Evolutionary conservation across 2,329 filamentous ascomycete species (phyloP), one percentile per base, ranked within the genome.

Genomic region (Simplicillium aogashimaense): DNA sequence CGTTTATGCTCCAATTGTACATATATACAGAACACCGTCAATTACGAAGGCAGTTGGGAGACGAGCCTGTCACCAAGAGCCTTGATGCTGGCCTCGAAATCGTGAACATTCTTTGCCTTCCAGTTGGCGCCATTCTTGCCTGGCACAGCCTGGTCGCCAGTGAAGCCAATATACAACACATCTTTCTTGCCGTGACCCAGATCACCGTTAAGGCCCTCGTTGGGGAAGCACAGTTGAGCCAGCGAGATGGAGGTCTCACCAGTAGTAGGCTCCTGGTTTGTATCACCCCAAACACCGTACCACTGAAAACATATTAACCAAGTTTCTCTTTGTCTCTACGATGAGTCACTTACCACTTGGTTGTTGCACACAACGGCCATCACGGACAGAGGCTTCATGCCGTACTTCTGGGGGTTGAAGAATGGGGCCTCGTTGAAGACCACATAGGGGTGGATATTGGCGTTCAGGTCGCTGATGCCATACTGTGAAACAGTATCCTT

Each of bases 91-190:
- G 46, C 55, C 51, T 71, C 66, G 45, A 76, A 76, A 8, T 63
- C 60, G 4, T 53, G 53, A 9, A 56, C 64, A 35, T 54, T 61
- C 4, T 49, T 51, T 0, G 73, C 70, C 8, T 56, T 57, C 74
- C 74, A 79, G 16, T 67, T 56, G 0, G 74, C 73, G 18, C 61
- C 63, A 2, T 54, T 51, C 7, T 58, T 53, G 1, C 72, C 72
- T 1, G 72, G 72, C 3, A 75, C 67, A 1, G 74, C 72, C 5
- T 67, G 62, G 0, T 55, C 37, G 1, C 72, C 72, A 0, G 58
- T 62, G 48, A 79, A 78, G 0, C 69, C 74, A 36, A 79, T 59
- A 48, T 72, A 78, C 35, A 79, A 52, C 1, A 78, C 69, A 49
- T 78, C 71, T n/a, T 70, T 62, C 29, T 59, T 52, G 14, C 61